Conservation (phyloP, 768 basidiomycete species). For the Leucocoprinus birnbaumii region DNA sequence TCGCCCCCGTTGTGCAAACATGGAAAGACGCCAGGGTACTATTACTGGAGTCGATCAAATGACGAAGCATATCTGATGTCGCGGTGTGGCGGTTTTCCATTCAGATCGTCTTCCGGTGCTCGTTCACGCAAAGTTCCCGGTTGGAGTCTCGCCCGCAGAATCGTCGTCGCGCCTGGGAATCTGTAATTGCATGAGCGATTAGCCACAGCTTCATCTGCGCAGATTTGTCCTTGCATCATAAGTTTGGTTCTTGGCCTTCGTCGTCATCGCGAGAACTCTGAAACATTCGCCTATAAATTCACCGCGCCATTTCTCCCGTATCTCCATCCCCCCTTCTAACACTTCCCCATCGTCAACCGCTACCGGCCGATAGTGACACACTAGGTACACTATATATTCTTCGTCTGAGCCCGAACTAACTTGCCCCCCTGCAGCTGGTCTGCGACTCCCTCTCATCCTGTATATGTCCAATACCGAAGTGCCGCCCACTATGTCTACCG, state of each 20-base stretch:
- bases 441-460: neutral
- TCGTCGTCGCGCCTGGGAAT: neutral
- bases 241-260: neutral
- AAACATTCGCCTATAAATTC: conserved; percentile 8
- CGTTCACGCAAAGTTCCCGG: neutral
- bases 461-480: conserved; percentile 5
- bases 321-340: neutral
- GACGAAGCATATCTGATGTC: conserved; percentile 6
- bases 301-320: neutral
- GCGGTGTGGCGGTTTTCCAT: neutral
- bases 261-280: conserved; percentile 5
- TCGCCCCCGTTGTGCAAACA: conserved; percentile 3
- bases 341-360: neutral
- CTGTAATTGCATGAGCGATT: conserved; percentile 4
- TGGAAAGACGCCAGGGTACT: neutral
- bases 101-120: neutral
- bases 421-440: neutral
- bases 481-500: conserved; percentile 21
- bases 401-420: neutral
- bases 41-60: conserved; percentile 8
- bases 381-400: neutral
- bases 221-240: neutral
- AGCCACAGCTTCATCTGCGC: neutral
- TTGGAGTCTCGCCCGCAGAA: conserved; percentile 7
- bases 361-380: neutral